Base-by-base conservation (phyloP, 2,329 filamentous ascomycete species). In the Dendrostoma leiphaemia region DNA sequence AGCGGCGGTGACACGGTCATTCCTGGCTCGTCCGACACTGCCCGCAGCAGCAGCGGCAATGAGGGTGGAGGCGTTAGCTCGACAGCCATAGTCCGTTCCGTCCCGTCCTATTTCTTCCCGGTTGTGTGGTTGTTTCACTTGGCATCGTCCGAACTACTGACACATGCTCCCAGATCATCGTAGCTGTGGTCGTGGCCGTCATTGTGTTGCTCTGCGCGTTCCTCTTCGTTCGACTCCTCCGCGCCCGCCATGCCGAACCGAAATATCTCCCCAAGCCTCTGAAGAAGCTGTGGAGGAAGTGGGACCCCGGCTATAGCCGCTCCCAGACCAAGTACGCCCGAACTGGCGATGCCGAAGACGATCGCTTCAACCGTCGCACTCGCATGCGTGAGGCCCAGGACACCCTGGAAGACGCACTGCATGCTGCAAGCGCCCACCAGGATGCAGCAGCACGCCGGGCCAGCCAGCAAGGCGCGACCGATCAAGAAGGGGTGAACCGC, bases 401-500 rank as follows among this genome's bases (percentile, higher is more conserved):
- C 37, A 53, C 56, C 34, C 37, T 60, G 34, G 59, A 63, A 37
- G 58, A 62, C 13, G 47, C 62, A 29, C 51, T 62, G 19, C 41
- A 53, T 7, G 52, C 44, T 12, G 38, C 31, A 17, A 19, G 24
- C 7, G 56, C 46, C 28, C 55, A 57, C 23, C 51, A 48, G 28
- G 19, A 45, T n/a, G 29, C 38, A 7, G 46, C 19, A 29, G 57
- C 15, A 24, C 53, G 24, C 57, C 45, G 44, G 21, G 48, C 53
- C 37, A 37, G 43, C 44, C 34, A 47, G 41, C 46, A 35, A 19
- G 48, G 17, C 17, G 48, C 43, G 28, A 24, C 40, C 10, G 51
- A 31, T 6, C 34, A 47, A 9, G 52, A 50, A 19, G 71, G 68
- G 1, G 83, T 96, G 12, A 89, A 93, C 66, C 83, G 93, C 29